Base-by-base conservation (phyloP, 2,329 filamentous ascomycete species). In the Lachnellula suecica region DNA sequence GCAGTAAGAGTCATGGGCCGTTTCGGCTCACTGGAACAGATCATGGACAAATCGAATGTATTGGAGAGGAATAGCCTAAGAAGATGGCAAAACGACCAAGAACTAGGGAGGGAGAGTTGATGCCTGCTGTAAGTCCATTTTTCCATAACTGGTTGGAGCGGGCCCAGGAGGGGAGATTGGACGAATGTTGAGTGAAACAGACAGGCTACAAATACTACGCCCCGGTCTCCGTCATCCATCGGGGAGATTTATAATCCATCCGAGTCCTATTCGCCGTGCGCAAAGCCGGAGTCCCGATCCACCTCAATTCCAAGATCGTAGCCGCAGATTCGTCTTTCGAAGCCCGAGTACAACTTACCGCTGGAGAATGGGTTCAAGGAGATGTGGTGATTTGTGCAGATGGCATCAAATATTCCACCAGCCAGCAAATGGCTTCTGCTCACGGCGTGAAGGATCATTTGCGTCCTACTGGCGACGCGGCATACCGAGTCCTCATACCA, bases 401-500 rank as follows among this genome's bases (percentile, higher is more conserved):
- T 50, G 79, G 79, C 15, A 77, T 82, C 59, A 79, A 80, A 59
- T 79, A 74, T 19, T 62, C 67, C 9, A 71, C 75, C 4, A 70
- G 79, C 1, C 64, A 66, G 2, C 69, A 70, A 24, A 73, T 79
- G 67, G 75, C 13, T 17, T 22, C n/a, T 4, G 9, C 35, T 9
- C 25, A 22, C 23, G 46, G 25, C 15, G 19, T 20, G 10, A 20
- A 10, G 19, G 70, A 72, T 20, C 66, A 71, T 11, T 70, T 77
- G 22, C 67, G 71, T 8, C 74, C 79, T 22, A 81, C 78, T 0
- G 70, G 76, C 1, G 77, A 81, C 49, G 75, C 77, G 3, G 79
- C 79, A 0, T 83, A 81, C 62, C 72, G 79, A 1, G 75, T 83
- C 52, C 70, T 82, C 65, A 72, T 83, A 47, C 74, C 73, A 23